Evolutionary conservation across 306 rosid genomes (phyloP).

Genomic region (Sechiopsis laciniata): DNA sequence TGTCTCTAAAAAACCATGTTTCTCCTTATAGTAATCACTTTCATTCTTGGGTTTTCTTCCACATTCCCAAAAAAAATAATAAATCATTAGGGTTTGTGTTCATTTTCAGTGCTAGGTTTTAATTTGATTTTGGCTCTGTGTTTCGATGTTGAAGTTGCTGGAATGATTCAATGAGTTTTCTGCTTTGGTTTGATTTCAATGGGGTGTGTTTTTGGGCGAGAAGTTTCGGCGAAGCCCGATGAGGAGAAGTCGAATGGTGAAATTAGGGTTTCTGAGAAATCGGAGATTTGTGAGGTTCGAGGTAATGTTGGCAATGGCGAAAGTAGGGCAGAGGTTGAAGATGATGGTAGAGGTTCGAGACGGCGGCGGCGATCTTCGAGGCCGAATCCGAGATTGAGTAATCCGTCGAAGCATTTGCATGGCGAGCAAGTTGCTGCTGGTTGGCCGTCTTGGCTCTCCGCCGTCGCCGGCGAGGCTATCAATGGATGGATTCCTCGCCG

Average conservation of each 20-base stretch:
- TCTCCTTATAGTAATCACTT: constrained; percentile 24
- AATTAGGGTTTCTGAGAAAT: constrained; percentile 34
- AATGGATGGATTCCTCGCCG: constrained; percentile 88
- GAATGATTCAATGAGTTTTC: constrained; percentile 44
- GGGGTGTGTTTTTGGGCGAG: constrained; percentile 82
- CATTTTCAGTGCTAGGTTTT: no score
- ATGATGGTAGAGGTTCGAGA: constrained; percentile 34
- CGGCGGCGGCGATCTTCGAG: constrained; percentile 52
- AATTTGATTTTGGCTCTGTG: not conserved
- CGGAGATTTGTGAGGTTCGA: constrained; percentile 28
- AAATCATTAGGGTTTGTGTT: constrained; percentile 13
- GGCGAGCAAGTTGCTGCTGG: constrained; percentile 99
- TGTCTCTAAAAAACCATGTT: constrained; percentile 49
- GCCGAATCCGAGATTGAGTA: constrained; percentile 89
- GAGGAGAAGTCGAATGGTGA: constrained; percentile 1
- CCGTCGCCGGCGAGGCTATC: constrained; percentile 96
- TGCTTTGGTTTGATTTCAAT: constrained; percentile 31
- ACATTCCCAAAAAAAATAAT: not conserved
- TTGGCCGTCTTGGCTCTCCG: constrained; percentile 98
- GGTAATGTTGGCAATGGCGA: constrained; percentile 33
- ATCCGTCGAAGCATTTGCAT: constrained; percentile 50
- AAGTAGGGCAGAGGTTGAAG: constrained; percentile 43
- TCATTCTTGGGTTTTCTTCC: constrained; percentile 25
- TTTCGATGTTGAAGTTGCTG: not conserved
- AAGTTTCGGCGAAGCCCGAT: constrained; percentile 32